Base-by-base conservation (phyloP, 441 rosid species). In the Raphanus hybrid region DNA sequence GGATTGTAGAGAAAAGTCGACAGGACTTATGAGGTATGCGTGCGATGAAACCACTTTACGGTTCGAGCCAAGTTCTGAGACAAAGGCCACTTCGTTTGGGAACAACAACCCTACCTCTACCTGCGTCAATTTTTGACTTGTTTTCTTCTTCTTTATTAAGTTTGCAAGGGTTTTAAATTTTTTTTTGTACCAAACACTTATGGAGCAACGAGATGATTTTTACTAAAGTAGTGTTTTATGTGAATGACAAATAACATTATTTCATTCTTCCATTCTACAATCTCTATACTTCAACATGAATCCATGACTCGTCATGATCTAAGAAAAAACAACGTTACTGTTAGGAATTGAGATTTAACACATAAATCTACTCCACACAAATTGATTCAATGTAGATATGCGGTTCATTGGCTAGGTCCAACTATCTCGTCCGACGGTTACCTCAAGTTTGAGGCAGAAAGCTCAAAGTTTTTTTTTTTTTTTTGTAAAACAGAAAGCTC, bases 1-100 rank as follows among this genome's bases (percentile, higher is more conserved):
- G 12, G 64, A 64, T 23, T 64, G 77, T 4, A 64, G 71, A 15
- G 2, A 35, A 35, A 18, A 64, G 0, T 20, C 26, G 12, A 23
- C 26, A 10, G 57, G 29, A 45, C 4, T 52, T 1, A 5, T 74
- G 64, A 54, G 64, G 3, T 74, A 37, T 39, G 41, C 9, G 2
- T 54, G 77, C 3, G 57, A 39, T 52, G 71, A 74, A 74, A 23
- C 8, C 77, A 65, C 65, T 0, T 50, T 73, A 58, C 1, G 63
- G 34, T 73, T 73, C 20, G 63, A 50, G 15, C 62, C 68, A 1
- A 32, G 69, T 1, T 62, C 62, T 2, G 23, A 72, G 18, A 62
- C 9, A 12, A 63, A 32, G 20, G 35, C 69, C 2, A 43, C 35
- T 32, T 4, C 14, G 62, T 29, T 63, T 62, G 50, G 75, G 50